phyloP scores from a whole-genome alignment of 352 stramenopile species.

The Blastocystis sp. region DNA sequence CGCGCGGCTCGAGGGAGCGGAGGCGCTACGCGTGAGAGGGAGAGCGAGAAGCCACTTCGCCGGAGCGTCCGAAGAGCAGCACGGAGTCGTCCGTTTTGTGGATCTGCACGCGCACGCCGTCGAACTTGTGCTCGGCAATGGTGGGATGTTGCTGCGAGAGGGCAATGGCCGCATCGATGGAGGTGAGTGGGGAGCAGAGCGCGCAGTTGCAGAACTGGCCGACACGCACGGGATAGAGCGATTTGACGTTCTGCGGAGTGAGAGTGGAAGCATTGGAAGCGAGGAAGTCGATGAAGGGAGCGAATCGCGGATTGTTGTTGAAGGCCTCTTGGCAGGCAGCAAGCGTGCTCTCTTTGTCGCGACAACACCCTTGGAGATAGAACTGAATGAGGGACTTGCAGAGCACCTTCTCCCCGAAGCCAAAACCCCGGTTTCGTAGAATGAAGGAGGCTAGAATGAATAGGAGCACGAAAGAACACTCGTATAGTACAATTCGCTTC shows the following conservation, averaged over 20 bases:
- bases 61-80: slow-evolving; percentile 29
- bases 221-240: slow-evolving; percentile 9
- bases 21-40: slow-evolving; percentile 8
- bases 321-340: not conserved
- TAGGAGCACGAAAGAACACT: not conserved
- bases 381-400: slow-evolving; percentile 6
- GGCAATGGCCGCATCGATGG: not conserved
- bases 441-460: slow-evolving; percentile 21
- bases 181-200: slow-evolving; percentile 33
- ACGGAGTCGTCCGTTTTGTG: not conserved
- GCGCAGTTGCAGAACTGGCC: slow-evolving; percentile 45
- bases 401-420: slow-evolving; percentile 7
- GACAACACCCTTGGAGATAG: not conserved
- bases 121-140: slow-evolving; percentile 27
- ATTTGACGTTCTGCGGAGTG: not conserved
- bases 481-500: not conserved
- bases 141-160: not conserved
- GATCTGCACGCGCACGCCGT: slow-evolving; percentile 53
- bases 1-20: slow-evolving; percentile 11
- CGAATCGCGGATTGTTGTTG: slow-evolving; percentile 18
- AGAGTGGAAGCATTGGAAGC: not conserved
- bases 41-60: not conserved
- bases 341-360: not conserved
- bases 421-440: slow-evolving; percentile 39
- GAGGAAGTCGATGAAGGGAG: slow-evolving; percentile 45